phyloP scores from a whole-genome alignment of 2,329 filamentous ascomycete genomes.

The Hypoxylon sp. region DNA sequence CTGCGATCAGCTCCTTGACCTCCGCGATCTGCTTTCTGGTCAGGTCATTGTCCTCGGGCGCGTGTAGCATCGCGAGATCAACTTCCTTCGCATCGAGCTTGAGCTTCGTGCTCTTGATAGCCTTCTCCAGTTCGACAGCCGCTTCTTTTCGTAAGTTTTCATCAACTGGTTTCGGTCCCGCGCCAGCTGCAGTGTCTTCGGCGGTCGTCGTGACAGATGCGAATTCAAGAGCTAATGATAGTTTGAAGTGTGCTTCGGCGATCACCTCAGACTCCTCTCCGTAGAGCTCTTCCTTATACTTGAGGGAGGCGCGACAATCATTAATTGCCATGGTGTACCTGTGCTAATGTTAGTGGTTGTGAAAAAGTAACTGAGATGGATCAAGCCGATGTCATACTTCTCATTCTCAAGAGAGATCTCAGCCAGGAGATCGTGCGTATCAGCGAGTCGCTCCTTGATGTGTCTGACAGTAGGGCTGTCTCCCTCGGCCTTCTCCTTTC shows the following conservation, averaged over 20 bases:
- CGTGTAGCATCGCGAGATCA: constrained; percentile 71
- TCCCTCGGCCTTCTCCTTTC: constrained; percentile 58
- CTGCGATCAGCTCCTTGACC: constrained; percentile 81
- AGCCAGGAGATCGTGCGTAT: constrained; percentile 92
- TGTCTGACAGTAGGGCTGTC: constrained; percentile 64
- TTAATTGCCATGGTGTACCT: constrained; percentile 87
- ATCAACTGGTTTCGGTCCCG: constrained; percentile 68
- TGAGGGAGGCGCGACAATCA: constrained; percentile 82
- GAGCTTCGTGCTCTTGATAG: constrained; percentile 78
- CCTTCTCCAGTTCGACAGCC: constrained; percentile 76
- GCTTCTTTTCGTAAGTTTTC: constrained; percentile 79
- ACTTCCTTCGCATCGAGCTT: constrained; percentile 79
- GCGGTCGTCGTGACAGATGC: constrained; percentile 79
- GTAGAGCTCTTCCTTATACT: constrained; percentile 83
- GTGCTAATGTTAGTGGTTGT: constrained; percentile 39
- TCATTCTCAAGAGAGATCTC: constrained; percentile 99
- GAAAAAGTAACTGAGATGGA: constrained; percentile 7
- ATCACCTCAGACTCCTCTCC: constrained; percentile 85
- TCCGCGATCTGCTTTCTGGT: constrained; percentile 74
- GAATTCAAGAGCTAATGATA: constrained; percentile 94
- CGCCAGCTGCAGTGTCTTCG: constrained; percentile 63
- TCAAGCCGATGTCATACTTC: constrained; percentile 62
- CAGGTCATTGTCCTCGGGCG: constrained; percentile 75
- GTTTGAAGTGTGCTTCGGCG: constrained; percentile 95
- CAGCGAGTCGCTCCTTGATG: constrained; percentile 87